phyloP scores from a whole-genome alignment of 768 basidiomycete genomes.

The Neoboletus magnificus region DNA sequence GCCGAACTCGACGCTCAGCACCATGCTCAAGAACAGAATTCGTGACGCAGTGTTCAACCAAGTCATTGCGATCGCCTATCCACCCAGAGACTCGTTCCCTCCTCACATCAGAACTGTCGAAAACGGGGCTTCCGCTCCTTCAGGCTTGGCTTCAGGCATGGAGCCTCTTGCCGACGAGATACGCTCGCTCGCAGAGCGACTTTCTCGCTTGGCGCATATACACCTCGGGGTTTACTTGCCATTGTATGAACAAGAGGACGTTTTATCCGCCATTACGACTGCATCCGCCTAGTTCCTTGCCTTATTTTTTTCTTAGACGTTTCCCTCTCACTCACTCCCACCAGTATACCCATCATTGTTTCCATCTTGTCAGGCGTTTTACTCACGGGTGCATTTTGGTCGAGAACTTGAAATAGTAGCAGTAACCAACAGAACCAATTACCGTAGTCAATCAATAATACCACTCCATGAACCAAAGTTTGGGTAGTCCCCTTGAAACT shows the following conservation, averaged over 20 bases:
- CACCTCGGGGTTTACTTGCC: conserved; percentile 74
- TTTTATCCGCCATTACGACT: conserved; percentile 22
- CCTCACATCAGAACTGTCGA: conserved; percentile 30
- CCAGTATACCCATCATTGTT: conserved; percentile 30
- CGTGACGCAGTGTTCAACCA: conserved; percentile 60
- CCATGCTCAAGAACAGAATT: conserved; percentile 59
- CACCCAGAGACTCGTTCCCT: conserved; percentile 38
- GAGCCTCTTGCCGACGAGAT: conserved; percentile 69
- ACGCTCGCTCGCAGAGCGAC: conserved; percentile 61
- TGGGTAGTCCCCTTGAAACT: neutral
- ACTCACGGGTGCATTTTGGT: conserved; percentile 24
- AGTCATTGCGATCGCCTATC: conserved; percentile 53
- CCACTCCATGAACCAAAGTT: conserved; percentile 5
- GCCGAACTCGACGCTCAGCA: conserved; percentile 53
- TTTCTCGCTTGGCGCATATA: conserved; percentile 68
- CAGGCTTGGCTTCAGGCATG: conserved; percentile 52
- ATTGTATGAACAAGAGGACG: conserved; percentile 68
- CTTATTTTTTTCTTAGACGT: conserved; percentile 23
- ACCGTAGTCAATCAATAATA: conserved; percentile 31
- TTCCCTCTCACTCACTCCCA: conserved; percentile 13
- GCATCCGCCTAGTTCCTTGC: conserved; percentile 15
- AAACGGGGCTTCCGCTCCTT: conserved; percentile 6
- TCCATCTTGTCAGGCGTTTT: conserved; percentile 25
- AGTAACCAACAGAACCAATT: conserved; percentile 28
- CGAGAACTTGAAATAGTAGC: conserved; percentile 25